phyloP scores from a whole-genome alignment of 2,329 filamentous ascomycete species.

The Pezicula radicicola region DNA sequence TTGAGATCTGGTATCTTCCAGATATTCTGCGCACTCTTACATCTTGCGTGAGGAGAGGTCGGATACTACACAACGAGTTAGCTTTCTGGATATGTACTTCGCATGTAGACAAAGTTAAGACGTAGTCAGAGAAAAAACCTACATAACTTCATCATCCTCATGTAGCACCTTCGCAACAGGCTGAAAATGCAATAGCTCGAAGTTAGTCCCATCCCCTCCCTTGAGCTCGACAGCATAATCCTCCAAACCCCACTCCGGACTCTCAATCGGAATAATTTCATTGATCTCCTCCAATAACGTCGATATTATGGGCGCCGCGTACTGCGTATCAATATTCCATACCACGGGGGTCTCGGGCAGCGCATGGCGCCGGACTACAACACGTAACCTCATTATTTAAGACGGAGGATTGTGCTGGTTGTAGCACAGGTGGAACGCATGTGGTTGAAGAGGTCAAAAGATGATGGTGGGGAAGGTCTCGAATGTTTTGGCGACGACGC shows the following conservation, averaged over 20 bases:
- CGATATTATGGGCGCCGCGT: constrained; percentile 58
- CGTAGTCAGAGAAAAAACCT: constrained; percentile 30
- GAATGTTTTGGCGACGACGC: not conserved
- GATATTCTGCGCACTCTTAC: constrained; percentile 68
- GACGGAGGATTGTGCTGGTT: constrained; percentile 5
- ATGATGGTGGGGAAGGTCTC: not conserved
- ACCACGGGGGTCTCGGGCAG: constrained; percentile 71
- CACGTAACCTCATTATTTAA: constrained; percentile 63
- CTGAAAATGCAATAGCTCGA: constrained; percentile 87
- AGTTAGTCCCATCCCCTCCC: constrained; percentile 53
- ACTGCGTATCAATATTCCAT: constrained; percentile 61
- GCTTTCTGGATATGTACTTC: not conserved
- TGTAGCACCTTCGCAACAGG: constrained; percentile 66
- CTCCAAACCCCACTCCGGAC: constrained; percentile 77
- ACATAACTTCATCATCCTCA: constrained; percentile 83
- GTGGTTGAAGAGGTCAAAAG: not conserved
- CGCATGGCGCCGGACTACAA: constrained; percentile 69
- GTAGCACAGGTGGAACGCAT: not conserved
- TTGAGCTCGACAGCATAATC: constrained; percentile 82
- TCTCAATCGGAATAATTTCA: constrained; percentile 77
- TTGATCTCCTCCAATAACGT: constrained; percentile 78
- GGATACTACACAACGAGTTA: constrained; percentile 54
- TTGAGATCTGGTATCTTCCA: constrained; percentile 77
- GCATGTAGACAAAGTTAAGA: not conserved
- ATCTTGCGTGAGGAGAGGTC: constrained; percentile 73